phyloP scores from a whole-genome alignment of 2,329 filamentous ascomycete species.

The Delphinella strobiligena region DNA sequence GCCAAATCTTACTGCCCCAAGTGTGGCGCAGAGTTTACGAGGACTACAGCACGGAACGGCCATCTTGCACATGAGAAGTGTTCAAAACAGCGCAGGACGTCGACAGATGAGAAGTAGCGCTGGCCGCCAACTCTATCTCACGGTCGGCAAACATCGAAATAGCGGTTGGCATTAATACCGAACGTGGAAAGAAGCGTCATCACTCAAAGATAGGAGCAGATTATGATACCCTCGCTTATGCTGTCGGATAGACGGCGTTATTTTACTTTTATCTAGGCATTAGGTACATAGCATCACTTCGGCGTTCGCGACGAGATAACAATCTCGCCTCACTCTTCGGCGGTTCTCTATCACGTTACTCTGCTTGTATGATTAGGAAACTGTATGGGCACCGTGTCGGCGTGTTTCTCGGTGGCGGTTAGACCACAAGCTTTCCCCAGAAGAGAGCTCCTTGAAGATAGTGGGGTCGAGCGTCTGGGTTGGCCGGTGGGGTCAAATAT shows the following conservation, averaged over 20 bases:
- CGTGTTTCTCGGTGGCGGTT: background rate
- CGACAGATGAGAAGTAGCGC: slow-evolving; percentile 18
- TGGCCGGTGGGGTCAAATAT: background rate
- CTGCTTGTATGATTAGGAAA: too few species aligned
- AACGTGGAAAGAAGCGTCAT: background rate
- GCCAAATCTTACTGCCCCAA: slow-evolving; percentile 81
- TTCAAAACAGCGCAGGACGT: slow-evolving; percentile 52
- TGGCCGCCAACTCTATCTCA: slow-evolving; percentile 6
- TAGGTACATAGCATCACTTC: slow-evolving; percentile 1
- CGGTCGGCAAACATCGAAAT: slow-evolving; percentile 1
- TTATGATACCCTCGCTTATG: slow-evolving; percentile 9
- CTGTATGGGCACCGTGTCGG: too few species aligned
- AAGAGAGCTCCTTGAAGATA: background rate
- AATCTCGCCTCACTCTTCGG: background rate
- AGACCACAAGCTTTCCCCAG: background rate
- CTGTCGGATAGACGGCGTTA: background rate
- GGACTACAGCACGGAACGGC: slow-evolving; percentile 78
- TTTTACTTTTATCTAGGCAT: background rate
- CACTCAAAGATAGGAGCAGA: background rate
- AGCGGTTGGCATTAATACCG: background rate
- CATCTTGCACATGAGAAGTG: slow-evolving; percentile 84
- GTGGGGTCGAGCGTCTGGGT: too few species aligned
- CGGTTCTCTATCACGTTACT: background rate
- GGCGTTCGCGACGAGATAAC: background rate
- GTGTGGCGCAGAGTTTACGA: slow-evolving; percentile 86